Evolutionary conservation across 1,284 basidiomycete species (phyloP).

Genomic region (Pascua sp.): DNA sequence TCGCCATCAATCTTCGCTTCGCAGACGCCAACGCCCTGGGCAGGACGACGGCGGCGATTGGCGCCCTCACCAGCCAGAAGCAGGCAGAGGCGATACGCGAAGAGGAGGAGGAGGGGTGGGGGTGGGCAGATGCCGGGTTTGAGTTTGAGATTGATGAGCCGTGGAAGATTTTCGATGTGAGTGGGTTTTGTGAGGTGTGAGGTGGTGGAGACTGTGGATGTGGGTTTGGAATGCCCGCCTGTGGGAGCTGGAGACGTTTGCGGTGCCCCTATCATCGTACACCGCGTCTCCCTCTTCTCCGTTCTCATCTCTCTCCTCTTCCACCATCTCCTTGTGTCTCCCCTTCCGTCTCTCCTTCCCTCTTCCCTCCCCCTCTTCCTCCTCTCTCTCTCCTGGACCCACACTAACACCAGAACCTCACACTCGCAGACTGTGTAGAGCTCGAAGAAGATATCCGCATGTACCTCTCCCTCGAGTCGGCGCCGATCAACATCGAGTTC

Average conservation of each 20-base stretch:
- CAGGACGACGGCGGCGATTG: conserved; percentile 39
- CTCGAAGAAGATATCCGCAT: conserved; percentile 90
- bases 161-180: conserved; percentile 89
- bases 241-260: too few relatives aligned
- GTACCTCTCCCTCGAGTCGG: conserved; percentile 82
- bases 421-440: conserved; percentile 83
- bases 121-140: conserved; percentile 73
- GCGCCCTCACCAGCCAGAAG: conserved; percentile 32
- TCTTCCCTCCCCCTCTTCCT: too few relatives aligned
- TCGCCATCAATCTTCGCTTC: conserved; percentile 88
- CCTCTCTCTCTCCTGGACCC: background rate
- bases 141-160: conserved; percentile 99
- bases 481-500: conserved; percentile 84
- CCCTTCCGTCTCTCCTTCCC: too few relatives aligned
- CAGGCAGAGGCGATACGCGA: conserved; percentile 45
- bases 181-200: conserved; percentile 34
- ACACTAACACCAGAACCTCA: conserved; percentile 63
- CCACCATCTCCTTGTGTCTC: too few relatives aligned
- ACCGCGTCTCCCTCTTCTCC: too few relatives aligned
- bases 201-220: background rate
- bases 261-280: too few relatives aligned
- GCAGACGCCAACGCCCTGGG: conserved; percentile 57
- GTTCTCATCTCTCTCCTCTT: too few relatives aligned
- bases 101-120: conserved; percentile 65
- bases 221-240: too few relatives aligned